Evolutionary conservation across 345 rosid genomes (phyloP), one percentile per base, ranked within the genome.

Genomic region (Lepidium africanum): DNA sequence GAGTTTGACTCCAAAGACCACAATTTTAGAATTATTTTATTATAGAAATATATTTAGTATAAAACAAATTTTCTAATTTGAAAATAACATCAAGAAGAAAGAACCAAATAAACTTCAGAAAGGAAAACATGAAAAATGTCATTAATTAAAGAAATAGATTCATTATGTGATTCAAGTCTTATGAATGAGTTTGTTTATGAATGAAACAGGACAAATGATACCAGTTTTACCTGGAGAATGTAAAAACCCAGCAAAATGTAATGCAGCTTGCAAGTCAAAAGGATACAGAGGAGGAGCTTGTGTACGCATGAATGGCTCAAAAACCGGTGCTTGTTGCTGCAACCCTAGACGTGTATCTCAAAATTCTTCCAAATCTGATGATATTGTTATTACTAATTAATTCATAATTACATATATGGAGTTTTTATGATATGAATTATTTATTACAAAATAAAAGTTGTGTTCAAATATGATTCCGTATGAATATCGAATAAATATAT

Each of bases 251-350:
- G 5, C 13, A 5, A 2, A 4, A 3, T 71, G 69, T 40, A 9
- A 27, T 54, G 10, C 5, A 43, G 41, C 48, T 53, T 71, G 69
- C 75, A 36, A 43, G 53, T 15, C 63, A 5, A 25, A 36, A 11
- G 69, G 57, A 36, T 23, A 71, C 69, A 11, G 38, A 53, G 75
- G 75, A 53, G 75, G 75, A 41, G 40, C 11, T 71, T 71, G 69
- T 54, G 12, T 62, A 6, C 7, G 0, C 4, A 33, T 42, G 7
- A 1, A 0, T 5, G 48, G 41, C 11, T 10, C 32, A 25, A 23
- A 9, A 3, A 36, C 23, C 3, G 75, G 56, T 43, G 41, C 12
- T 45, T 71, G 75, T 63, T 63, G 75, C 41, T 71, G 75, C 57
- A 71, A 1, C 3, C 11, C 21, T 43, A 14, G 37, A 4, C 5